Base-by-base conservation (phyloP, 2,329 filamentous ascomycete genomes). In the Uncinocarpus reesii region DNA sequence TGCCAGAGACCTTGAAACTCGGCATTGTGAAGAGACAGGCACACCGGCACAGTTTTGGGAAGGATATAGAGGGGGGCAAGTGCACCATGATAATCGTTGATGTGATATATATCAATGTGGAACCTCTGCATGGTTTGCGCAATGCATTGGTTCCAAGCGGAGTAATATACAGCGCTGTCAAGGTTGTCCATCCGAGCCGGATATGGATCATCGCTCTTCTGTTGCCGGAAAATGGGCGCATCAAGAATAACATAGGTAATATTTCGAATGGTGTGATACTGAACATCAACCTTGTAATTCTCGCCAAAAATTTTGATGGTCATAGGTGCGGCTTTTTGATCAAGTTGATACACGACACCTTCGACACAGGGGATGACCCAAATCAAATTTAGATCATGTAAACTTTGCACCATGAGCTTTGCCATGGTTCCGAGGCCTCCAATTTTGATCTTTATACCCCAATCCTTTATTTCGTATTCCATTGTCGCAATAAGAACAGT, bases 401-500 rank as follows among this genome's bases (percentile, higher is more conserved):
- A 71, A 45, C 79, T 76, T 58, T 80, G 80, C 15, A 77, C 77
- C 80, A 83, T 84, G 1, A 83, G 66, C 55, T 81, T 77, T 28
- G 80, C 79, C 80, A 84, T 84, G 52, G 83, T 80, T 61, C 80
- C 80, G 3, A 84, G 69, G 52, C 80, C 80, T 51, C 80, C 80
- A 40, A 84, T 84, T 65, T 84, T 84, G 65, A 84, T 79, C 63
- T 81, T 83, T 65, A 84, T 80, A 3, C 65, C 71, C 77, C 80
- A 83, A 58, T 84, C 80, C 48, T 80, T 77, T 52, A 84, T 83
- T 52, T 83, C 79, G 62, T 84, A 84, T 61, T 84, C 80, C 77
- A 84, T 82, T 5, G 80, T 83, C 10, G 79, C 80, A 46, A 84
- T 81, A 18, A 84, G 70, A 1, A 82, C 75, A 26, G 74, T 81